Evolutionary conservation across 2,329 filamentous ascomycete genomes (phyloP), one percentile per base, ranked within the genome.

Genomic region (Dactylonectria estremocensis): DNA sequence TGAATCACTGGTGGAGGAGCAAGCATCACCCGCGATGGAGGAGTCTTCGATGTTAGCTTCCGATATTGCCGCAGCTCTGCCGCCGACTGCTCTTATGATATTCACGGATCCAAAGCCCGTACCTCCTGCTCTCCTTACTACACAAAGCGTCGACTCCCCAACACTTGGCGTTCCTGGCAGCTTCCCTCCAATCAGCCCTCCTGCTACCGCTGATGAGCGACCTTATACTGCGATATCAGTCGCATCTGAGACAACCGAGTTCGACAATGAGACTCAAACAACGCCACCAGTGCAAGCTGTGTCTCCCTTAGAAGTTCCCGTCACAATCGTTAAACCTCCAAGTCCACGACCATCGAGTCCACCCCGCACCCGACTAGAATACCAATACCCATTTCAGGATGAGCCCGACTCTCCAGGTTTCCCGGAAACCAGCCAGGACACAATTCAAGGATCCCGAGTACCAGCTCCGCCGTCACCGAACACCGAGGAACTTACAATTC

Each of bases 241-340:
- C 53, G 82, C 81, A 6, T 91, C 90, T n/a, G 86, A 86, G 48
- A 86, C 86, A 8, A 94, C 92, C 0, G 90, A 93, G 73, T 93
- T 94, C 72, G 93, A 95, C 71, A 86, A 85, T n/a, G 92, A 94
- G 72, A 86, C 90, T 22, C 92, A 94, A 76, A 88, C 86, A 1
- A 88, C 90, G 52, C 81, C 86, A 1, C 81, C 85, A 1, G 73
- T 82, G 16, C 82, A 80, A 49, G 77, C 81, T 24, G 70, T 77
- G 11, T 58, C 74, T 24, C 72, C 73, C 11, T 55, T 71, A 14
- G 72, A 76, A 43, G 71, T 75, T 14, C 73, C 74, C 53, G 72
- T 74, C 53, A 74, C 72, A 20, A 69, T 76, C 53, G 66, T 77
- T 28, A 77, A 77, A 56, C 74, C 78, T 24, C 74, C 77, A 5